A percentile compares a stretch with the other conserved stretches of the same genome.
These are phyloP conservation scores for Plenodomus lindquistii DNA, from an alignment of 2,329 filamentous ascomycete genomes.

Conservation along the genomic window DNA sequence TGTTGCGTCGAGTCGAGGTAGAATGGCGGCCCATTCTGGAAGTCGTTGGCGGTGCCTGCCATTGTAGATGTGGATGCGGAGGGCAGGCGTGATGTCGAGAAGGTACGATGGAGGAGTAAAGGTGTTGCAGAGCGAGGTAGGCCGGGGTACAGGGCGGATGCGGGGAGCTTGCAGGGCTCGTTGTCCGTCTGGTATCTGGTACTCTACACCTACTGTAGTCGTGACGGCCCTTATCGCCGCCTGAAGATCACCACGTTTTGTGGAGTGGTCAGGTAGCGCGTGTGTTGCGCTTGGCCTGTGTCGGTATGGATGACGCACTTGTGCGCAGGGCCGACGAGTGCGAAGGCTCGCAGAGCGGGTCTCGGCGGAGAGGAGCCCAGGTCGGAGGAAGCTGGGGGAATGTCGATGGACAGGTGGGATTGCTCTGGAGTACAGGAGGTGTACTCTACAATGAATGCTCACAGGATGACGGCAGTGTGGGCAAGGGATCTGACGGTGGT, in stretches of 20 bases:
- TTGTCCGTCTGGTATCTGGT: too few relatives aligned
- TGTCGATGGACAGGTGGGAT: neutral
- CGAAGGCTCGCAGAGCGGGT: neutral
- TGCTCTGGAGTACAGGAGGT: neutral
- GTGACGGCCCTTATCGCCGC: too few relatives aligned
- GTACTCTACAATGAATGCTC: neutral
- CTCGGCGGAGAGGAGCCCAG: neutral
- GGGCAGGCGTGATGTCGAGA: too few relatives aligned
- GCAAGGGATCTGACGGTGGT: neutral
- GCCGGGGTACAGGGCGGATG: too few relatives aligned
- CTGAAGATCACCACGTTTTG: too few relatives aligned
- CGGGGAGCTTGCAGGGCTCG: too few relatives aligned
- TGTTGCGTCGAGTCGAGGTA: conserved; percentile 54
- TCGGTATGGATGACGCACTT: neutral
- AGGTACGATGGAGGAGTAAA: too few relatives aligned
- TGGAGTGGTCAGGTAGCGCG: too few relatives aligned
- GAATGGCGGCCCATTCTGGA: conserved; percentile 46
- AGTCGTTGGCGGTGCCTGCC: conserved; percentile 45
- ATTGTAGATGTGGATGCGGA: conserved; percentile 21
- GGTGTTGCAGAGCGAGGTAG: neutral
- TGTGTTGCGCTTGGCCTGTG: neutral
- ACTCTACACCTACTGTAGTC: too few relatives aligned
- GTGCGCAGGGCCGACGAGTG: too few relatives aligned
- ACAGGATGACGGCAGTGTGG: neutral
- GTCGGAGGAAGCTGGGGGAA: neutral